phyloP scores from a whole-genome alignment of 805 yeast genomes.

The Wilhelminamyces savonicus region DNA sequence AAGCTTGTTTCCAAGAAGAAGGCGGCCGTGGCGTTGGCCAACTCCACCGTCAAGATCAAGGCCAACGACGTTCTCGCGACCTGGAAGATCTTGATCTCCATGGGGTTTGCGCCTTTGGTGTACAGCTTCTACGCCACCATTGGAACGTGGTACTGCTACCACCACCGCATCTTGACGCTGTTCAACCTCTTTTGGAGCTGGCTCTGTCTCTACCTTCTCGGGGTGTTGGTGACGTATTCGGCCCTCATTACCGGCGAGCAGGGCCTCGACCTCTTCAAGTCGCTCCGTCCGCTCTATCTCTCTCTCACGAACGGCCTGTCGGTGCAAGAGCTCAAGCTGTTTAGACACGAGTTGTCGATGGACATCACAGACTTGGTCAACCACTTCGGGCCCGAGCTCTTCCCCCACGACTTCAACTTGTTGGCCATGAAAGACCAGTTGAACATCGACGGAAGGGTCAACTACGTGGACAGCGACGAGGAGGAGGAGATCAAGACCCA shows the following conservation, averaged over 20 bases:
- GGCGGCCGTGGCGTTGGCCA: slow-evolving; percentile 73
- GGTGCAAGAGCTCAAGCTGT: slow-evolving; percentile 50
- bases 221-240: slow-evolving; percentile 76
- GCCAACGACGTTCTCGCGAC: slow-evolving; percentile 96
- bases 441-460: slow-evolving; percentile 16
- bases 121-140: slow-evolving; percentile 74
- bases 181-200: slow-evolving; percentile 31
- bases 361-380: slow-evolving; percentile 78
- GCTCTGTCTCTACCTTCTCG: slow-evolving; percentile 48
- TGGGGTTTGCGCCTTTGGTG: slow-evolving; percentile 83
- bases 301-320: slow-evolving; percentile 55
- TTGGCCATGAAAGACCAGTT: slow-evolving; percentile 38
- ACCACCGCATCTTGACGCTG: slow-evolving; percentile 4
- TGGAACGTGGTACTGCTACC: slow-evolving; percentile 33
- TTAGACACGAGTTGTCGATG: slow-evolving; percentile 56
- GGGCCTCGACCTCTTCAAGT: slow-evolving; percentile 83
- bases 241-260: slow-evolving; percentile 89
- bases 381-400: slow-evolving; percentile 74
- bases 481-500: slow-evolving; percentile 46
- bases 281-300: slow-evolving; percentile 73
- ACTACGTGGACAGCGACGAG: slow-evolving; percentile 37
- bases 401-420: slow-evolving; percentile 71
- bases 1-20: slow-evolving; percentile 67
- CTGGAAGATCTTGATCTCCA: slow-evolving; percentile 87
- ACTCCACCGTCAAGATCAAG: slow-evolving; percentile 81